A percentile compares a stretch with the other conserved stretches of the same genome.
These are phyloP conservation scores for Eragrostis tef DNA, from an alignment of 202 grass and related monocot genomes.

Conservation along the genomic window DNA sequence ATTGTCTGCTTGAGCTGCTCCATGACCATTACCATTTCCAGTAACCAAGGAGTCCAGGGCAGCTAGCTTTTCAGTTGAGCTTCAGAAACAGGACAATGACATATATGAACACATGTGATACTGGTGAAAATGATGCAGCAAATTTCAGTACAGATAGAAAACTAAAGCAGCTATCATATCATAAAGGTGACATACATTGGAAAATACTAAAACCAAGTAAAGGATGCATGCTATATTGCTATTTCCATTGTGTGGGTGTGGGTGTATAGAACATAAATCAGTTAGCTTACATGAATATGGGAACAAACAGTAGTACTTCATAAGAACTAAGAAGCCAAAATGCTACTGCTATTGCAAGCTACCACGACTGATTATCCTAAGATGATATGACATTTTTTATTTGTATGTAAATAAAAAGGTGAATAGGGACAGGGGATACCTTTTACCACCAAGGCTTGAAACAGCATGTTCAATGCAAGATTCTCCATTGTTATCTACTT, in stretches of 20 bases:
- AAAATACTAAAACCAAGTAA: background rate
- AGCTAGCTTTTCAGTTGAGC: constrained; percentile 53
- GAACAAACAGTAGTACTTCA: background rate
- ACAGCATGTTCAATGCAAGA: constrained; percentile 12
- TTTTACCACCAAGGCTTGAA: constrained; percentile 45
- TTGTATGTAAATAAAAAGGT: background rate
- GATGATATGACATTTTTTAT: constrained; percentile 14
- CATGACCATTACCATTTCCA: constrained; percentile 46
- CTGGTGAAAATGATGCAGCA: constrained; percentile 42
- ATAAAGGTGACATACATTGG: constrained; percentile 3
- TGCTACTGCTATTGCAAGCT: background rate
- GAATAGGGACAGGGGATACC: constrained; percentile 41
- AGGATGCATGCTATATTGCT: constrained; percentile 15
- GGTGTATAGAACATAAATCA: background rate
- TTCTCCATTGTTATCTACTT: constrained; percentile 38
- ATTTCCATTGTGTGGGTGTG: no score
- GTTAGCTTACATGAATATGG: background rate
- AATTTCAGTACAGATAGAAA: constrained; percentile 37
- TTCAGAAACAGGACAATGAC: constrained; percentile 60
- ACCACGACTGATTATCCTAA: constrained; percentile 6
- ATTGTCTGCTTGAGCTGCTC: constrained; percentile 44
- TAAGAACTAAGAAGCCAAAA: background rate
- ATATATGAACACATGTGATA: constrained; percentile 60
- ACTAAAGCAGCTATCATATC: constrained; percentile 34
- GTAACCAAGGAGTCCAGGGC: constrained; percentile 28